Evolutionary conservation across 768 basidiomycete species (phyloP), one percentile per base, ranked within the genome.

Genomic region (Candolleomyces aberdarensis): DNA sequence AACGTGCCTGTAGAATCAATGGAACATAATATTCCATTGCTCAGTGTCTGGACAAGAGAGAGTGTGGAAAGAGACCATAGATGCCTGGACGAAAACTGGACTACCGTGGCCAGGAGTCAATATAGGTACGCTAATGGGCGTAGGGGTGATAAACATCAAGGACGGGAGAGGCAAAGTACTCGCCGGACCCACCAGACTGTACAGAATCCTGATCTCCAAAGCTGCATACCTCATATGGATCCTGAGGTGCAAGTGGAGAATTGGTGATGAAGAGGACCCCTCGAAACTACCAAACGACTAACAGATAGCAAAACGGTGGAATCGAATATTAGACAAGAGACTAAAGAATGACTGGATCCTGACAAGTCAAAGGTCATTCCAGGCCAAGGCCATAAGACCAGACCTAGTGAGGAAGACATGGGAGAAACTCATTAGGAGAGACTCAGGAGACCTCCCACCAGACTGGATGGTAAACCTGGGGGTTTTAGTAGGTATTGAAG

Each of bases 11-110:
- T 44, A 13, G 75, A 75, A 51, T 41, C 67, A 10, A 65, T 76
- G 61, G 65, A 69, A 74, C 44, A 57, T 74, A 6, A 63, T 75
- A 0, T 61, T 56, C 0, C 57, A 72, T n/a, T 75, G 74, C 54
- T 39, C 46, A 50, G 62, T 57, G 3, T 61, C 63, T 2, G 69
- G 68, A 0, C 71, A 71, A 48, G 52, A 57, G 44, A n/a, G 15
- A 29, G 43, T 72, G 1, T 75, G 73, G 73, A 39, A 60, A n/a
- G 29, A 63, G 2, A 63, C 62, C 0, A 56, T 60, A 55, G 48
- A 63, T 8, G n/a, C 71, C 1, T 71, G 68, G 69, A 46, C 15
- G 19, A 57, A 31, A 32, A 57, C 56, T 8, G 56, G 56, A 6
- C 39, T 43, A 17, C 20, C 43, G 19, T 46, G 39, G 39, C 36